Base-by-base conservation (phyloP, 2,329 filamentous ascomycete genomes). In the Aureobasidium pullulans region DNA sequence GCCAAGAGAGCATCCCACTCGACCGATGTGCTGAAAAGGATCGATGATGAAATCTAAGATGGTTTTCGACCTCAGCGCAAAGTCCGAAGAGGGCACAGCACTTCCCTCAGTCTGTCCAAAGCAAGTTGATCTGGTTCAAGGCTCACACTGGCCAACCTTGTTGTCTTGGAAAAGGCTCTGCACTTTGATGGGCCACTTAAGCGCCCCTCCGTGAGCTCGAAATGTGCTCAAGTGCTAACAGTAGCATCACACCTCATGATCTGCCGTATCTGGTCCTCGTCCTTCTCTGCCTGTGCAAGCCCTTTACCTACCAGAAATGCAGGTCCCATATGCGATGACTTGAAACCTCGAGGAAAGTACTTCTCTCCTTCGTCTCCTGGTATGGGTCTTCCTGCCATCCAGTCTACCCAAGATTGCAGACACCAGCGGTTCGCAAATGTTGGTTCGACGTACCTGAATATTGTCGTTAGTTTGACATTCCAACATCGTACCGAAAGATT, bases 381-480 rank as follows among this genome's bases (percentile, higher is more conserved):
- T 15, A 81, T 64, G 28, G 76, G 73, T 19, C 72, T 70, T 2
- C 80, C 79, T 31, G 77, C 64, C 4, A 74, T 49, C 66, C 78
- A 71, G 31, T 73, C 77, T 10, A 82, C 60, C 76, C 79, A 79
- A 0, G 79, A 84, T 61, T 70, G 69, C 0, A 79, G 84, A 2
- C 82, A 83, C 84, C 81, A 90, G 61, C 82, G 81, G 66, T 79
- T 83, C 82, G 79, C 83, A 42, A 81, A 70, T 0, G 81, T 86
- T 31, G 78, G 77, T 62, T 80, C 77, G 28, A 82, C 76, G 70
- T 69, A 71, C 71, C 71, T 60, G 11, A 4, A 5, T 8, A 39
- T 16, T 1, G 13, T 60, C 6, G 6, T 10, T 9, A 4, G 32
- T 11, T 40, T 31, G 15, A n/a, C 23, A 2, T 6, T 16, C 5